Evolutionary conservation across 2,329 filamentous ascomycete species (phyloP).

Genomic region (Botrytis tulipae): DNA sequence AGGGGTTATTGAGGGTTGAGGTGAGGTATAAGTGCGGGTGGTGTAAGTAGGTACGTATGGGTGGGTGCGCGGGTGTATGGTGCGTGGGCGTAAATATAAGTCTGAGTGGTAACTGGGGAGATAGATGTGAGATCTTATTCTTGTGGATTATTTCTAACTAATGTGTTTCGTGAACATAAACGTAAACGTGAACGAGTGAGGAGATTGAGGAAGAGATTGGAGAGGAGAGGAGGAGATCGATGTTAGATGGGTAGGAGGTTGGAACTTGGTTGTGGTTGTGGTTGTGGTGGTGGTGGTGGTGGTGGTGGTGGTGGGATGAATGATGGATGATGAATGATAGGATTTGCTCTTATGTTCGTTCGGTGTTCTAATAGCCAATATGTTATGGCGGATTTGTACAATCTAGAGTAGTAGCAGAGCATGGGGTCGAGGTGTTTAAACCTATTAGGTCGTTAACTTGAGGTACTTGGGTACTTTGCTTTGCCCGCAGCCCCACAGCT

Average conservation of each 20-base stretch:
- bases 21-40: background rate
- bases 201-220: background rate
- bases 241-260: background rate
- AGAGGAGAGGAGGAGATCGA: background rate
- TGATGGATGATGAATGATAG: background rate
- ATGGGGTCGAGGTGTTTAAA: conserved; percentile 10
- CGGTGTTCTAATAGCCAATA: background rate
- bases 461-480: conserved; percentile 5
- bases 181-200: background rate
- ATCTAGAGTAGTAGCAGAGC: background rate
- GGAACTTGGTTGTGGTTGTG: background rate
- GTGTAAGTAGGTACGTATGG: background rate
- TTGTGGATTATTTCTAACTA: background rate
- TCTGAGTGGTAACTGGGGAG: background rate
- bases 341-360: conserved; percentile 13
- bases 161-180: background rate
- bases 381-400: conserved; percentile 17
- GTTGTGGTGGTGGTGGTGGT: background rate
- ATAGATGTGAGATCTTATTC: background rate
- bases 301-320: background rate
- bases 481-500: conserved; percentile 3
- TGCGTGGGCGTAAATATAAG: background rate
- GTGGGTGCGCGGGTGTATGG: background rate
- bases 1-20: conserved; percentile 8
- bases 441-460: conserved; percentile 8